Base-by-base conservation (phyloP, 176 grass and related monocot genomes). In the Oryza nivara region DNA sequence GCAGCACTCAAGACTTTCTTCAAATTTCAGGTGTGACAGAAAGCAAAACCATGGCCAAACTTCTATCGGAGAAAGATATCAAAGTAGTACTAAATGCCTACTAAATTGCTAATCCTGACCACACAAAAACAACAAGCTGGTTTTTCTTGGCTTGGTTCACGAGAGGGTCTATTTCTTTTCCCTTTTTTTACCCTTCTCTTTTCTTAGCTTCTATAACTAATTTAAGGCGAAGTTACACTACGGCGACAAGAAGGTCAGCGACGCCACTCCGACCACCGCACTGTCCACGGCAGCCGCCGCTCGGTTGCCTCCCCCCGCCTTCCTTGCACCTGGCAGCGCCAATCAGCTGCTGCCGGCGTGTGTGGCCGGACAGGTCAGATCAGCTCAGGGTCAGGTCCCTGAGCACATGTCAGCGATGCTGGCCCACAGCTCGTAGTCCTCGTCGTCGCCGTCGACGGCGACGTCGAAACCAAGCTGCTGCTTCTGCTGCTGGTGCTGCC, bases 341-440 rank as follows among this genome's bases (percentile, higher is more conserved):
- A 87, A 68, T 77, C 83, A 77, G 86, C 10, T 19, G 74, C 19
- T 15, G 19, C 10, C 28, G 0, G 72, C 44, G 46, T 66, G 58
- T 63, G 58, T 9, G 54, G 38, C 38, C 38, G 6, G 49, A 32
- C 28, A 58, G 72, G 67, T 10, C 72, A 51, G 52, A 56, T 56
- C 52, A 56, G 52, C 3, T 20, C 52, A 22, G 60, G 60, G 12
- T 82, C 84, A 80, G 84, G 75, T 84, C 44, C 43, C 80, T 6
- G 87, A 87, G 70, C 83, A 88, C 78, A 92, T 91, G 67, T 92
- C 89, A 87, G 79, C 87, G 17, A 98, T 71, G 83, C 82, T 90
- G 83, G 91, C 87, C 89, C 93, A 90, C 61, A 99, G 66, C 16
- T 89, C 84, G 58, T 92, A 91, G 7, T 44, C 93, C 0, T 44